Conservation (phyloP, 1,284 basidiomycete genomes). For the Thelephora terrestris region DNA sequence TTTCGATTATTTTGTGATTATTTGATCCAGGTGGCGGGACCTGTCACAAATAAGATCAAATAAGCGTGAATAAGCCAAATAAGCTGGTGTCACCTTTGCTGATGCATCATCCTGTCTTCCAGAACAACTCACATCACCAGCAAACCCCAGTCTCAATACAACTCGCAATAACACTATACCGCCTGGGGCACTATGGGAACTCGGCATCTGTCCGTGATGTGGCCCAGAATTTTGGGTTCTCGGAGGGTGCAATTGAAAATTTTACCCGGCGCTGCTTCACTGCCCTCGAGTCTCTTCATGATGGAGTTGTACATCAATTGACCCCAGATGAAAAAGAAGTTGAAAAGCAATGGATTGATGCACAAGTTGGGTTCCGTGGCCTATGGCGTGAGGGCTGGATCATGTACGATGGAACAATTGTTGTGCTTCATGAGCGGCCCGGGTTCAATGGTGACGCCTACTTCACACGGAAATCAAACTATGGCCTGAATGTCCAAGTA, state of each 20-base stretch:
- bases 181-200: slow-evolving; percentile 27
- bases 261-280: slow-evolving; percentile 22
- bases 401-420: slow-evolving; percentile 29
- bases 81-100: no score
- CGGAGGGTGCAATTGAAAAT: slow-evolving; percentile 22
- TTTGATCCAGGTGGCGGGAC: no score
- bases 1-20: no score
- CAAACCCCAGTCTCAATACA: slow-evolving; percentile 26
- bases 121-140: slow-evolving; percentile 16
- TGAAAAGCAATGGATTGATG: slow-evolving; percentile 27
- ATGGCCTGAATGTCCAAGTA: slow-evolving; percentile 28
- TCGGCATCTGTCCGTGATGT: slow-evolving; percentile 22
- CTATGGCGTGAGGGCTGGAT: slow-evolving; percentile 13
- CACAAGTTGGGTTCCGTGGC: slow-evolving; percentile 20
- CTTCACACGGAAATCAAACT: slow-evolving; percentile 28
- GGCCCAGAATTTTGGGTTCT: slow-evolving; percentile 20
- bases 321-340: slow-evolving; percentile 25
- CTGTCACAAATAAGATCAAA: no score
- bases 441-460: slow-evolving; percentile 25
- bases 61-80: no score
- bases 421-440: slow-evolving; percentile 24
- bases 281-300: slow-evolving; percentile 15
- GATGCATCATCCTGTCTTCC: slow-evolving; percentile 26
- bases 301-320: slow-evolving; percentile 3
- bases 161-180: slow-evolving; percentile 26